Percentiles rank a stretch among this genome's conserved stretches.
These are phyloP conservation scores for Colletotrichum sp. DNA, from an alignment of 2,329 filamentous ascomycete species.

Conservation along the genomic window DNA sequence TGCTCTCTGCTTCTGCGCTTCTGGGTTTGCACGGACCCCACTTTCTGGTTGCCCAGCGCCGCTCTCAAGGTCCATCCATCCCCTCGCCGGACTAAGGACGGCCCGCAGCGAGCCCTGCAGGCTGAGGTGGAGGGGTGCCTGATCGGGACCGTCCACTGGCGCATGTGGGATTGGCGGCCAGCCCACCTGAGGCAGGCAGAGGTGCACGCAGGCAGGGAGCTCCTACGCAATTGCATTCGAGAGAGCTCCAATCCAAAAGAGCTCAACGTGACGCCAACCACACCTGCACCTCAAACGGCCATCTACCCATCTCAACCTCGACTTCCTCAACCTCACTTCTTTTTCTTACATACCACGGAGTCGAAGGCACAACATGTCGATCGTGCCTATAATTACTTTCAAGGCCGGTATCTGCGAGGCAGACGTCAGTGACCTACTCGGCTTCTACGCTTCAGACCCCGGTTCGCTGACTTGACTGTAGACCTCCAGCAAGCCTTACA, in stretches of 20 bases:
- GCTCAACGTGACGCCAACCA: constrained; percentile 14
- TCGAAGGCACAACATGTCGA: constrained; percentile 67
- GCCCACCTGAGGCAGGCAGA: not conserved
- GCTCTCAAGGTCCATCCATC: not conserved
- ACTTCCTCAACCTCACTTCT: not conserved
- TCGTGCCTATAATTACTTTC: constrained; percentile 89
- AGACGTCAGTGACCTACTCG: constrained; percentile 65
- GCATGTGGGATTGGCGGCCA: not conserved
- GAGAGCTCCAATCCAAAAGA: constrained; percentile 10
- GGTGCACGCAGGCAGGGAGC: constrained; percentile 16
- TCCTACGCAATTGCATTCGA: constrained; percentile 18
- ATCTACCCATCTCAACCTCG: not conserved
- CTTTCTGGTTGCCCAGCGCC: constrained; percentile 12
- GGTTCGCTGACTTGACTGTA: constrained; percentile 28
- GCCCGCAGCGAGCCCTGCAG: constrained; percentile 10
- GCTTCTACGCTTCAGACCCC: not conserved
- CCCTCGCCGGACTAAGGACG: constrained; percentile 24
- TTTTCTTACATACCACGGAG: not conserved
- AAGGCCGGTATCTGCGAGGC: constrained; percentile 91
- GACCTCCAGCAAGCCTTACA: constrained; percentile 64
- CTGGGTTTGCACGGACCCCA: constrained; percentile 19
- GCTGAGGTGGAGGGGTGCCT: not conserved
- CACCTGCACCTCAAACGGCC: not conserved
- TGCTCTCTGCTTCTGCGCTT: constrained; percentile 10
- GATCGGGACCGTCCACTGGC: not conserved